A percentile compares a stretch with the other conserved stretches of the same genome.
Evolutionary conservation across 352 stramenopile genomes (phyloP).

Genomic region (Phytophthora pistaciae): DNA sequence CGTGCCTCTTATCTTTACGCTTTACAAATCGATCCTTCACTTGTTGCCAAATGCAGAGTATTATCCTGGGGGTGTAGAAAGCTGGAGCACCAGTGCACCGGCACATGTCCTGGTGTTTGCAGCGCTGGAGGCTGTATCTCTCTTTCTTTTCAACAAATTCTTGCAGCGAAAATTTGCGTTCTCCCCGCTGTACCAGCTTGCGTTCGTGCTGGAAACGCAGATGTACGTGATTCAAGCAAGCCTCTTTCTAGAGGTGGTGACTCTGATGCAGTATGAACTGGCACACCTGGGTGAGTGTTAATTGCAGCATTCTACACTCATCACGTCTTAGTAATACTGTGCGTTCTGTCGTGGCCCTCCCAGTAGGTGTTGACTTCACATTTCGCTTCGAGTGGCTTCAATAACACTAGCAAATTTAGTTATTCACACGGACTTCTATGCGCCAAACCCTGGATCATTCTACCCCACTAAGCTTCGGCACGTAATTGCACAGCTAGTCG

Average conservation of each 20-base stretch:
- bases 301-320: not conserved
- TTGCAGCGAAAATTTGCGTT: conserved; percentile 39
- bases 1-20: conserved; percentile 29
- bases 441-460: too few species aligned
- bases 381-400: too few species aligned
- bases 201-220: conserved; percentile 45
- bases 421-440: too few species aligned
- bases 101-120: conserved; percentile 22
- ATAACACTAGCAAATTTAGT: too few species aligned
- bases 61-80: conserved; percentile 16
- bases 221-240: conserved; percentile 7
- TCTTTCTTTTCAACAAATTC: conserved; percentile 24
- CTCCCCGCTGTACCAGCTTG: conserved; percentile 35
- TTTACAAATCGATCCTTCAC: conserved; percentile 38
- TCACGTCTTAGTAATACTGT: too few species aligned
- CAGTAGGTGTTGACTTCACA: not conserved
- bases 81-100: not conserved
- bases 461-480: too few species aligned
- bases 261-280: not conserved
- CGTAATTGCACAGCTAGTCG: too few species aligned
- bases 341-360: not conserved
- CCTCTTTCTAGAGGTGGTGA: not conserved
- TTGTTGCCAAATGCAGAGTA: conserved; percentile 40
- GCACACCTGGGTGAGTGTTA: not conserved
- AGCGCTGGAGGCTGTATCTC: conserved; percentile 33